A percentile compares a stretch with the other conserved stretches of the same genome.
phyloP scores from a whole-genome alignment of 192 early-diverging fungal species.

The Linnemannia zychae region DNA sequence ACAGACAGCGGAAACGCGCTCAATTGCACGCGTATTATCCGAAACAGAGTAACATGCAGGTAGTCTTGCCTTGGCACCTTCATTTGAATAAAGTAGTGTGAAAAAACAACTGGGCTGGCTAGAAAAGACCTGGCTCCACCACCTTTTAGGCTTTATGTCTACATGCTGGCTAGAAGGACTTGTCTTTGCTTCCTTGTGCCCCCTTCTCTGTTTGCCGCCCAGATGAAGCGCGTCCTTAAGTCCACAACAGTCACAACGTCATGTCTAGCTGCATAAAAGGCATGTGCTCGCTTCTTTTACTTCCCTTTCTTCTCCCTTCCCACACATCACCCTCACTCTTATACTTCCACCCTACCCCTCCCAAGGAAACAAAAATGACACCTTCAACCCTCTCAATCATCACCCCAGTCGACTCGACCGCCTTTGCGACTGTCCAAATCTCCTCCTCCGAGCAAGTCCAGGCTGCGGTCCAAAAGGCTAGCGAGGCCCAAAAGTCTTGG shows the following conservation, averaged over 20 bases:
- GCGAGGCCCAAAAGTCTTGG: slow-evolving; percentile 67
- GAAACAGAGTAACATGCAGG: too few relatives aligned
- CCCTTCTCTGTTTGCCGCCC: not conserved
- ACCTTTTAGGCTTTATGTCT: not conserved
- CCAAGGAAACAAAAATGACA: not conserved
- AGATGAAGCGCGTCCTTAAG: not conserved
- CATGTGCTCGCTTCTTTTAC: too few relatives aligned
- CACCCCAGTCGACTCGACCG: slow-evolving; percentile 55
- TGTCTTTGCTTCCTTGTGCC: not conserved
- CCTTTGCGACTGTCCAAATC: slow-evolving; percentile 43
- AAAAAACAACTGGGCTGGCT: too few relatives aligned
- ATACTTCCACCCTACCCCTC: not conserved
- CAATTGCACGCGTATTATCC: not conserved
- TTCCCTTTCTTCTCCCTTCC: too few relatives aligned
- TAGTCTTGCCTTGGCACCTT: too few relatives aligned
- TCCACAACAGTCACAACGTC: not conserved
- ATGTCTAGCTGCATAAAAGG: too few relatives aligned
- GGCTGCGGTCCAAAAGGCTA: slow-evolving; percentile 57
- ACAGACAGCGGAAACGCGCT: not conserved
- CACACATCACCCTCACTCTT: not conserved
- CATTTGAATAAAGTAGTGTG: too few relatives aligned
- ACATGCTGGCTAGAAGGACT: not conserved
- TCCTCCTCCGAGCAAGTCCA: slow-evolving; percentile 54
- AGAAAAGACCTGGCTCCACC: too few relatives aligned
- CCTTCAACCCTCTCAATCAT: slow-evolving; percentile 31